phyloP scores from a whole-genome alignment of 1,139 yeast species.

The Geotrichum carabidarum region DNA sequence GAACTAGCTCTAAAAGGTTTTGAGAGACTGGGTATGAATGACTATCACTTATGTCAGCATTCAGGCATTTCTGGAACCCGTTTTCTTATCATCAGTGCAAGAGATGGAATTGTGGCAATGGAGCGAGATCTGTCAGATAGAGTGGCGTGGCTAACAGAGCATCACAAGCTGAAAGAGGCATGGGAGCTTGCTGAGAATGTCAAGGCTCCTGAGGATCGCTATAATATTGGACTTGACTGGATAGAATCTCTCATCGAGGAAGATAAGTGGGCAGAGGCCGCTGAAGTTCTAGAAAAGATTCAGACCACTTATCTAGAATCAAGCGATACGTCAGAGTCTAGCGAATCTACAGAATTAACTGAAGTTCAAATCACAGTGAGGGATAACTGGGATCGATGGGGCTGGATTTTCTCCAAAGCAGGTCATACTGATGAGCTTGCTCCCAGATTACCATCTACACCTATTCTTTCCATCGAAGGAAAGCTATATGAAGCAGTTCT shows the following conservation, averaged over 20 bases:
- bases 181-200: conserved; percentile 69
- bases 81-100: conserved; percentile 71
- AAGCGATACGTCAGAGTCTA: conserved; percentile 16
- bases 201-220: conserved; percentile 47
- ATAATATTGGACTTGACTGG: conserved; percentile 59
- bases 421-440: conserved; percentile 49
- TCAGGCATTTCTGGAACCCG: conserved; percentile 33
- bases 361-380: conserved; percentile 5
- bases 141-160: conserved; percentile 64
- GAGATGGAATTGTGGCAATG: conserved; percentile 73
- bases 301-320: conserved; percentile 35
- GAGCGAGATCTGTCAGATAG: conserved; percentile 65
- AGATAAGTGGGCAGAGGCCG: conserved; percentile 56
- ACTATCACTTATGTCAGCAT: conserved; percentile 50
- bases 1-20: conserved; percentile 63
- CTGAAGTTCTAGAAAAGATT: conserved; percentile 45
- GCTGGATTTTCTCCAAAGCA: conserved; percentile 49
- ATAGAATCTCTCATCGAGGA: conserved; percentile 51
- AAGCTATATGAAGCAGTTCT: conserved; percentile 52
- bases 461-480: conserved; percentile 38
- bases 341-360: conserved; percentile 20
- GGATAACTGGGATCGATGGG: conserved; percentile 65
- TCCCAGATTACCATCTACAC: conserved; percentile 48
- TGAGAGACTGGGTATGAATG: conserved; percentile 68
- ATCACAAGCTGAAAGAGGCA: conserved; percentile 55